phyloP scores from a whole-genome alignment of 192 early-diverging fungal species.

The Coemansia biformis region DNA sequence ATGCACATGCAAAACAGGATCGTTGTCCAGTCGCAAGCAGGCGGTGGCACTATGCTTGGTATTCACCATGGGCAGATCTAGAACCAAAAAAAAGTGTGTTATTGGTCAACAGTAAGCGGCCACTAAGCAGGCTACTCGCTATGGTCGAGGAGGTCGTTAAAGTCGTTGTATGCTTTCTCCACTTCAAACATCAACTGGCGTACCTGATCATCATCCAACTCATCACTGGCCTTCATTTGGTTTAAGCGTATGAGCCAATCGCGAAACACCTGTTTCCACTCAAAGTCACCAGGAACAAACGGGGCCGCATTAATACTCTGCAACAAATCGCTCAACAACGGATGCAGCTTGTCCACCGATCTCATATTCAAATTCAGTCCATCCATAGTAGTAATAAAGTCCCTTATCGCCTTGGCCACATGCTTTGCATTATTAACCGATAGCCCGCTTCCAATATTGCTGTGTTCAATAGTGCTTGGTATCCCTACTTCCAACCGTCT shows the following conservation, averaged over 20 bases:
- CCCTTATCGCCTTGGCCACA: constrained; percentile 72
- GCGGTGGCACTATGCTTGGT: too few species aligned
- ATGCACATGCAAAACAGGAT: too few species aligned
- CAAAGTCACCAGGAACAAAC: constrained; percentile 69
- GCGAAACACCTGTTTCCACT: constrained; percentile 73
- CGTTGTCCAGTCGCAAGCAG: too few species aligned
- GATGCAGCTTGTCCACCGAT: constrained; percentile 90
- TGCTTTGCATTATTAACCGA: constrained; percentile 64
- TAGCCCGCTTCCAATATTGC: constrained; percentile 43
- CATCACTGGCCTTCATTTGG: constrained; percentile 88
- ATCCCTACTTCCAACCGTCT: constrained; percentile 91
- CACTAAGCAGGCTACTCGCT: too few species aligned
- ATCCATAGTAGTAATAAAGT: constrained; percentile 93
- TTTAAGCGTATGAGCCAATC: constrained; percentile 90
- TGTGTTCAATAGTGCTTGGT: constrained; percentile 92
- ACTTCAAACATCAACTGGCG: constrained; percentile 92
- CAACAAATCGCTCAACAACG: constrained; percentile 76
- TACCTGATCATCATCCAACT: constrained; percentile 75
- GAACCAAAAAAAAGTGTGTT: too few species aligned
- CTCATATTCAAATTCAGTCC: constrained; percentile 72
- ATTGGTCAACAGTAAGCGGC: too few species aligned
- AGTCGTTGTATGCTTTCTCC: constrained; percentile 64
- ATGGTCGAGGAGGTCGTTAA: constrained; percentile 51
- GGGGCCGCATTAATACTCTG: constrained; percentile 80
- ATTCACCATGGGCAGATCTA: too few species aligned